Evolutionary conservation across 1,284 basidiomycete species (phyloP).

Genomic region (Papiliotrema fonsecae): DNA sequence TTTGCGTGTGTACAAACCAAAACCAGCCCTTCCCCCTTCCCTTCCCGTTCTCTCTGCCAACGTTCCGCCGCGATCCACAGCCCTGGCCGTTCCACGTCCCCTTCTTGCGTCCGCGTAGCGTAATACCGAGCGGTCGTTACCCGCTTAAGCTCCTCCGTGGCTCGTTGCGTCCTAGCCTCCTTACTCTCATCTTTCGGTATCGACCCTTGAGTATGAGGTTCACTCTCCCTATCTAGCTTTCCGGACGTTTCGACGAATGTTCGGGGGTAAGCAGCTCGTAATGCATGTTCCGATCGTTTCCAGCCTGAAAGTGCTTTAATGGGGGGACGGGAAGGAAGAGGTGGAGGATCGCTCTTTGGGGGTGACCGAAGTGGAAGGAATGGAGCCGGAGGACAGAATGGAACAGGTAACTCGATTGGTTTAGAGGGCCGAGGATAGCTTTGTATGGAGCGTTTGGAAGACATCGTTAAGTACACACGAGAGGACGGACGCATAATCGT

Average conservation of each 20-base stretch:
- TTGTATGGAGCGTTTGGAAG: too few species aligned
- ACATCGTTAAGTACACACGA: too few species aligned
- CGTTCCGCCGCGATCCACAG: conserved; percentile 35
- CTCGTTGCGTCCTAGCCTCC: conserved; percentile 4
- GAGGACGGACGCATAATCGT: too few species aligned
- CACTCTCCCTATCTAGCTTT: neutral
- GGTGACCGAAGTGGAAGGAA: neutral
- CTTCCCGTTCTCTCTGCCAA: conserved; percentile 11
- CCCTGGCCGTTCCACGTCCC: conserved; percentile 43
- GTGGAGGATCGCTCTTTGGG: neutral
- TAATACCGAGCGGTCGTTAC: neutral
- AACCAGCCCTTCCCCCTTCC: conserved; percentile 53
- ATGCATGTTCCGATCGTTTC: neutral
- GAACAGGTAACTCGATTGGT: neutral
- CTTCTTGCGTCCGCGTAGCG: neutral
- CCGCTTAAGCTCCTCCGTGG: conserved; percentile 2
- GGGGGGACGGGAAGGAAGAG: neutral
- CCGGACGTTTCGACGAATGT: conserved; percentile 1
- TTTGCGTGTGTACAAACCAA: conserved; percentile 72
- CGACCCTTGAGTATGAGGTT: neutral
- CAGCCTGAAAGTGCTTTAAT: neutral
- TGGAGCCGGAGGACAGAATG: neutral
- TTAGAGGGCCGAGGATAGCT: conserved; percentile 1
- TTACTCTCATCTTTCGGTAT: neutral
- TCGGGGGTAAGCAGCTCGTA: conserved; percentile 3